Evolutionary conservation across 31 red algal genomes (phyloP), one percentile per base, ranked within the genome.

Genomic region (Endocladia muricata): DNA sequence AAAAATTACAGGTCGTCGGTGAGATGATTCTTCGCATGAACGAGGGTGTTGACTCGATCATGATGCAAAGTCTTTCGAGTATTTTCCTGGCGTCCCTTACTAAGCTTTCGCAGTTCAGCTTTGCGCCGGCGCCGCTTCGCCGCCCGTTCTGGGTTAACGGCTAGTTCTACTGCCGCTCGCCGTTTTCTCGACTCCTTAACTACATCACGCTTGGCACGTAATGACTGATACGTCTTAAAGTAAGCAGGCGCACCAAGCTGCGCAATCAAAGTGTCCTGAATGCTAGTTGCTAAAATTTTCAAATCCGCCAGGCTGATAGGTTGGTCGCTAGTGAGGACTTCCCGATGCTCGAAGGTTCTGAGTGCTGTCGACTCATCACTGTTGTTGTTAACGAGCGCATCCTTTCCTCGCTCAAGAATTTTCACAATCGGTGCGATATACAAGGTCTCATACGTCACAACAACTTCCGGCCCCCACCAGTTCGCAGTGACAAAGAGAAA

Each of bases 401-500:
- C 47, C 11, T 37, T n/a, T n/a, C 55, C 55, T 13, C 22, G 56
- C 69, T 90, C 86, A 2, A 90, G 77, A 5, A 94, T 70, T 49
- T 78, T 80, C 37, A 94, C 72, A 5, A 82, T 72, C 0, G 91
- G 83, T 2, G 44, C 55, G 29, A 94, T 73, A 61, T 83, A 84
- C 32, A 61, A 72, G 64, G 41, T 32, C 51, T 28, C 11, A 55
- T 87, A 60, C 30, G 55, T 11, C 4, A 51, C 8, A 73, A 94
- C 57, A n/a, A 59, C 47, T 0, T 73, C 64, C 17, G 1, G 23
- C 31, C 84, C 91, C 91, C 91, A 94, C 77, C 71, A 68, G 37
- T 86, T 83, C 15, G 70, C 42, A 19, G 74, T 59, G 3, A 83
- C 91, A 4, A 83, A 57, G 35, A 88, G 71, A 79, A 94, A 94